These are phyloP conservation scores for Heritiera littoralis DNA, from an alignment of 345 rosid species.

Conservation along the genomic window DNA sequence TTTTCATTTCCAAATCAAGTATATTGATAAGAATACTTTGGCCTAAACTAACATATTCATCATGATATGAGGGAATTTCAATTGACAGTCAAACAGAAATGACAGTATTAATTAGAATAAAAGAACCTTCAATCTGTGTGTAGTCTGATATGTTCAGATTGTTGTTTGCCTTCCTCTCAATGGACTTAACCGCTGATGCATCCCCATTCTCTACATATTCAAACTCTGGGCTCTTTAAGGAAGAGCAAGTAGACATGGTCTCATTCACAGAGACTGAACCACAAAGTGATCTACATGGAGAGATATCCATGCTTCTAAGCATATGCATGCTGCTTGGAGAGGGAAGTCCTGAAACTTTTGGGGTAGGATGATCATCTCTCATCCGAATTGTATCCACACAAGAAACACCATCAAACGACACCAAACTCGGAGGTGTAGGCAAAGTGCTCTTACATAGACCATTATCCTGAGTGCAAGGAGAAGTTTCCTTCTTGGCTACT, in stretches of 20 bases:
- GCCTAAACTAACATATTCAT: constrained; percentile 32
- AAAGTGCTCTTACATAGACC: constrained; percentile 8
- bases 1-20: constrained; percentile 7
- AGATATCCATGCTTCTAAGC: constrained; percentile 7
- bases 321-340: neutral
- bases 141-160: constrained; percentile 3
- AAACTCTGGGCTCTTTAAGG: constrained; percentile 31
- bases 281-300: constrained; percentile 15
- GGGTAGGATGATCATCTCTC: neutral
- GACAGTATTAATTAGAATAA: neutral
- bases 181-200: neutral
- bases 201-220: constrained; percentile 31
- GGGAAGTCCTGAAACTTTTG: constrained; percentile 3
- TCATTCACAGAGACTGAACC: constrained; percentile 30
- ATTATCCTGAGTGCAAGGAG: constrained; percentile 1
- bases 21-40: neutral
- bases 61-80: neutral
- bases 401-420: neutral
- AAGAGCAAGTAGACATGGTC: constrained; percentile 34
- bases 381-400: constrained; percentile 1
- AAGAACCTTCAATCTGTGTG: constrained; percentile 3
- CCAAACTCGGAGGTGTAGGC: constrained; percentile 13
- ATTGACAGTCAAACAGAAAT: neutral
- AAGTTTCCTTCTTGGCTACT: constrained; percentile 6
- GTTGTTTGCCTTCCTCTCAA: constrained; percentile 7